Evolutionary conservation across 306 rosid genomes (phyloP), one percentile per base, ranked within the genome.

Genomic region (Cucurbita ficifolia): DNA sequence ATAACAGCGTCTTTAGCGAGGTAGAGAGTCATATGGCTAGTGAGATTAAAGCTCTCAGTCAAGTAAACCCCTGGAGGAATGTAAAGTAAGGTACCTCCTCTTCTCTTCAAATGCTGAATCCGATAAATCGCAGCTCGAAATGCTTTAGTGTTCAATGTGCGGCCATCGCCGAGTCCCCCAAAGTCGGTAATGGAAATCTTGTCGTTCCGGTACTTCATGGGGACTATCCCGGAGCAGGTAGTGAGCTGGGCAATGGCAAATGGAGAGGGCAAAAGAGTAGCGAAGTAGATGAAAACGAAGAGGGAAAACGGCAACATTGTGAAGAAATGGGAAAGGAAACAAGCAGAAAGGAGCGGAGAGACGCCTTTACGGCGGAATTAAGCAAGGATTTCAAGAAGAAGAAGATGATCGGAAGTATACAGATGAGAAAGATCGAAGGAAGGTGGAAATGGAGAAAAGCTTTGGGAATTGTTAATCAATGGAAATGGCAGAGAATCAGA

Each of bases 121-220:
- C 92, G 84, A 75, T 77, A 92, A 4, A 90, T 82, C 21, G 98
- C 96, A 49, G 70, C 91, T 36, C 79, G 83, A 67, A 92, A 92
- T 1, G 98, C 96, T 75, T 80, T 87, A 18, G 96, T 90, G 78
- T 90, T 92, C 81, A 86, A 35, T 43, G 96, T 88, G 54, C 33
- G 61, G 14, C 98, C 98, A 77, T 92, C 96, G 1, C 96, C 96
- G 40, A 89, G 86, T 1, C 84, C 98, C 5, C 96, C 96, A 13
- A 82, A 92, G 36, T 88, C 96, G 1, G 83, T 29, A 6, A 92
- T 79, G 64, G 92, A 92, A 33, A 92, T 80, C 82, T 72, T 90
- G 35, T 92, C 92, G 75, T 55, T 18, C 17, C 98, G 89, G 50
- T 83, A 52, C 40, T 50, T 77, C 71, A 78, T 48, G 9, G 91